These are phyloP conservation scores for Stephania japonica DNA, from an alignment of 164 flowering plant genomes.

Conservation along the genomic window DNA sequence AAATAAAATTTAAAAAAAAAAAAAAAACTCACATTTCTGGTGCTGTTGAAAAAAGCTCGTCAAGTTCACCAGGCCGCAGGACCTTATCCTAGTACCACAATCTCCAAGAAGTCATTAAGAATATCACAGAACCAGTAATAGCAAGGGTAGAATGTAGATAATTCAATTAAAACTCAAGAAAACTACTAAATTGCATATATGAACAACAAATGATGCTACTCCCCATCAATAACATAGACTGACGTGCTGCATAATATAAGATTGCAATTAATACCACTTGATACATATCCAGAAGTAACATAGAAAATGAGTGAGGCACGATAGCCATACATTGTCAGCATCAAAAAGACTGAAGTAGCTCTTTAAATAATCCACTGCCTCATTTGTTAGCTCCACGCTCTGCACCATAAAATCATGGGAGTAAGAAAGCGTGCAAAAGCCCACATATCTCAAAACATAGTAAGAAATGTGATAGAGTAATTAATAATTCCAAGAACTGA, in stretches of 20 bases:
- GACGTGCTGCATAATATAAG: background rate
- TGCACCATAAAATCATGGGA: slow-evolving; percentile 18
- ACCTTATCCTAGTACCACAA: slow-evolving; percentile 43
- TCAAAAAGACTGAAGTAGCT: slow-evolving; percentile 57
- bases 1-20: slow-evolving; percentile 6
- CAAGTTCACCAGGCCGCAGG: slow-evolving; percentile 42
- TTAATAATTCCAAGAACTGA: background rate
- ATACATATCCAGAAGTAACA: background rate
- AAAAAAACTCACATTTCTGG: slow-evolving; percentile 51
- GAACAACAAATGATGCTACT: background rate
- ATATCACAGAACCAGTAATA: background rate
- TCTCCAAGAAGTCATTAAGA: slow-evolving; percentile 6
- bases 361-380: slow-evolving; percentile 63
- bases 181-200: background rate
- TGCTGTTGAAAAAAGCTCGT: slow-evolving; percentile 69
- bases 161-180: background rate
- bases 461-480: background rate
- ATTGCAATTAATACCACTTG: background rate
- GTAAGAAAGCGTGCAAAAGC: background rate
- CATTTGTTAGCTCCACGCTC: slow-evolving; percentile 89
- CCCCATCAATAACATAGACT: background rate
- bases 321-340: slow-evolving; percentile 48
- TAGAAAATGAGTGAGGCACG: slow-evolving; percentile 4
- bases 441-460: background rate
- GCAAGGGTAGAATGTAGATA: background rate